A percentile compares a stretch with the other conserved stretches of the same genome.
Conservation (phyloP, 2,329 filamentous ascomycete genomes). For the Ilyonectria mors-panacis region DNA sequence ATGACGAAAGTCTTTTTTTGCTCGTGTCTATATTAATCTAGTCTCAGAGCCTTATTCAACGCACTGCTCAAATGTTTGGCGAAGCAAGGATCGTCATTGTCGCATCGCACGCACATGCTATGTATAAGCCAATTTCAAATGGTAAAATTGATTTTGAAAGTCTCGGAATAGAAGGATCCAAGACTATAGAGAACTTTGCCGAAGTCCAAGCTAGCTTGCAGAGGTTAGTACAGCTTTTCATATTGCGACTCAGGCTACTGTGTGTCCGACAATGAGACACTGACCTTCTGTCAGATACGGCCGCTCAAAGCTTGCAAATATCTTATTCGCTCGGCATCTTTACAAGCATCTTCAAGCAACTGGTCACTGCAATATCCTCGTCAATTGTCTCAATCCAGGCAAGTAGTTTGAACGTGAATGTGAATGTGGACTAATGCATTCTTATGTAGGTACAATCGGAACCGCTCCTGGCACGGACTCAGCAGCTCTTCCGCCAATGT, state of each 20-base stretch:
- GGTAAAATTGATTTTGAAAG: conserved; percentile 1
- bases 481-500: not conserved
- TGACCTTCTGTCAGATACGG: not conserved
- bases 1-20: too few relatives aligned
- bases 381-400: conserved; percentile 15
- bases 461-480: not conserved
- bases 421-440: not conserved
- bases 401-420: not conserved
- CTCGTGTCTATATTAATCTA: too few relatives aligned
- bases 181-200: not conserved
- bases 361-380: not conserved
- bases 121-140: conserved; percentile 1
- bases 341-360: not conserved
- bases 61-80: not conserved
- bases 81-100: conserved; percentile 21
- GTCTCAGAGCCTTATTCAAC: conserved; percentile 3
- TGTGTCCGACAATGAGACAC: too few relatives aligned
- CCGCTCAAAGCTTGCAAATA: conserved; percentile 9
- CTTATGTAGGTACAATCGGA: conserved; percentile 2
- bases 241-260: not conserved
- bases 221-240: not conserved
- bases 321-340: conserved; percentile 2
- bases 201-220: conserved; percentile 10
- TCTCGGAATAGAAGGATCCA: not conserved
- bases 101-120: conserved; percentile 9